Base-by-base conservation (phyloP, 2,329 filamentous ascomycete species). In the Penicillium crustosum region DNA sequence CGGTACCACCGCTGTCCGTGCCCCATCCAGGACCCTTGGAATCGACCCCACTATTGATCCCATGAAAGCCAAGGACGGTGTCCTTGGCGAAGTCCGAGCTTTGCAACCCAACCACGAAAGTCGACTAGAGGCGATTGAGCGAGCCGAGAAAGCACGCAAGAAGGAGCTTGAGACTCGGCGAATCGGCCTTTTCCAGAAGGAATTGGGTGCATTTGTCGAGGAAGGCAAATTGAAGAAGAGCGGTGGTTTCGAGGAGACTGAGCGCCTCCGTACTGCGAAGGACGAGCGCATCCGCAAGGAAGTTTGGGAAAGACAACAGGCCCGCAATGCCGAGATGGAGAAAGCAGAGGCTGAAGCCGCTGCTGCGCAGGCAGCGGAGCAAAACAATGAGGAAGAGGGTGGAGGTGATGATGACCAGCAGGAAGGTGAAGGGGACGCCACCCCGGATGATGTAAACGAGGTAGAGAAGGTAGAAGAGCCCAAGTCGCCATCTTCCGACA, bases 211-310 rank as follows among this genome's bases (percentile, higher is more conserved):
- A 33, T 99, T 97, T 71, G 93, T 97, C 1, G 84, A 90, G 63
- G 91, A 96, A 69, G 91, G 91, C 57, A 94, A 90, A 75, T 79
- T 99, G 65, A 97, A 96, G 83, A 97, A 97, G 82, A 93, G 89
- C 15, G 94, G 94, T 41, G 94, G 94, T 0, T 88, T 96, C 49
- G 94, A 97, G 73, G 94, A 99, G 77, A 89, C 93, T 0, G 94
- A 99, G 77, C 84, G 94, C 53, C 81, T 91, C 45, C 83, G 94
- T 49, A 89, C 88, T 70, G 85, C 87, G 36, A 96, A 93, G 73
- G 94, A 99, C 68, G 94, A 97, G 60, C 83, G 85, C 66, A 91
- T 92, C 58, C 83, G 93, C 57, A 88, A 86, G 67, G 93, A 97
- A 73, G 90, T 85, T 27, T 83, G 78, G 70, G 83, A 86, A 61